A percentile compares a stretch with the other conserved stretches of the same genome.
Evolutionary conservation across 2,329 filamentous ascomycete genomes (phyloP).

Genomic region (Colletotrichum echinochloae): DNA sequence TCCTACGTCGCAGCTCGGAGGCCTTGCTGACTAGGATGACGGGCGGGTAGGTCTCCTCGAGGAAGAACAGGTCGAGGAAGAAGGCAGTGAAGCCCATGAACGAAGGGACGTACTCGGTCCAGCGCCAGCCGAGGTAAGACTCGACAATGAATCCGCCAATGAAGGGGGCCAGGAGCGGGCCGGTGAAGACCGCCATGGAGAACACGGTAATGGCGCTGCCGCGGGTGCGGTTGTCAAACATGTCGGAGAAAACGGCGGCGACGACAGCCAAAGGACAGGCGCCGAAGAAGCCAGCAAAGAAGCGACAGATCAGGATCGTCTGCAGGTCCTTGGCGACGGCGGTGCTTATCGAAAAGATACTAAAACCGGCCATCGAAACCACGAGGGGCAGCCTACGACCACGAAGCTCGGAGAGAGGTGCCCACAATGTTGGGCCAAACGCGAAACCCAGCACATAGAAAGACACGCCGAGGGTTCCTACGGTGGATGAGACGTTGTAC

Average conservation of each 20-base stretch:
- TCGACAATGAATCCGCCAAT: conserved; percentile 76
- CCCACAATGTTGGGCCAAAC: conserved; percentile 78
- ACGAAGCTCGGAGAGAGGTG: conserved; percentile 78
- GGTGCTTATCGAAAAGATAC: conserved; percentile 73
- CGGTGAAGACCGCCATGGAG: conserved; percentile 73
- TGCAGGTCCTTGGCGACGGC: conserved; percentile 76
- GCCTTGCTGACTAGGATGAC: conserved; percentile 73
- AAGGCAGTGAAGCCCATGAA: conserved; percentile 74
- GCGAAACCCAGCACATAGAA: conserved; percentile 80
- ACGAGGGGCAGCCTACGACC: conserved; percentile 74
- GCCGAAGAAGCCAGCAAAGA: conserved; percentile 80
- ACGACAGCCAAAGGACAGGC: conserved; percentile 77
- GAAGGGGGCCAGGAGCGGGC: conserved; percentile 75
- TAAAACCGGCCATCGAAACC: conserved; percentile 75
- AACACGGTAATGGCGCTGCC: conserved; percentile 70
- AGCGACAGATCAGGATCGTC: conserved; percentile 77
- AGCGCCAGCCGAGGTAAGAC: conserved; percentile 76
- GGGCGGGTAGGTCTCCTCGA: conserved; percentile 78
- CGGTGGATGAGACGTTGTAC: conserved; percentile 71
- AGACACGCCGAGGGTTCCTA: conserved; percentile 74
- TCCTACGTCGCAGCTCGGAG: conserved; percentile 70
- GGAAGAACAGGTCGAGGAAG: conserved; percentile 69
- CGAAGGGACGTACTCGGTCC: conserved; percentile 74
- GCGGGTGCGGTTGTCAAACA: conserved; percentile 74
- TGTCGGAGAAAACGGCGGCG: conserved; percentile 78